phyloP scores from a whole-genome alignment of 805 yeast species.

The Brettanomyces sp. region DNA sequence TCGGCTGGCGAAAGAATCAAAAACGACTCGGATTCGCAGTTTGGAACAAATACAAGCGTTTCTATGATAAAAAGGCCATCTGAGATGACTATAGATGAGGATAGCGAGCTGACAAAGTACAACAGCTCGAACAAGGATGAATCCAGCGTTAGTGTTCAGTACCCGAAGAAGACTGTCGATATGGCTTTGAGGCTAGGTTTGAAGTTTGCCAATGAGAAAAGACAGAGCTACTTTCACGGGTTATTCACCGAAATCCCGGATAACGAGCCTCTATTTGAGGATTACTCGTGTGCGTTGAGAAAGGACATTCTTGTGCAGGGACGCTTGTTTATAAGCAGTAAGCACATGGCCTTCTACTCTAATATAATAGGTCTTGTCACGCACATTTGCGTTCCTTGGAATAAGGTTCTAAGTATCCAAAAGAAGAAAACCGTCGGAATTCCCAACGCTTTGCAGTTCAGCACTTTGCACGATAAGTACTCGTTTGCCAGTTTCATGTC shows the following conservation, averaged over 20 bases:
- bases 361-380: slow-evolving; percentile 63
- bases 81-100: not conserved
- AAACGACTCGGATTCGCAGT: no score
- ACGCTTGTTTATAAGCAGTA: slow-evolving; percentile 46
- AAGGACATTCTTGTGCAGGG: slow-evolving; percentile 66
- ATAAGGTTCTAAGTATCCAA: slow-evolving; percentile 54
- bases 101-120: not conserved
- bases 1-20: no score
- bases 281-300: slow-evolving; percentile 53
- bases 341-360: slow-evolving; percentile 52
- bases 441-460: slow-evolving; percentile 59
- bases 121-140: not conserved
- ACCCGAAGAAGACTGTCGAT: not conserved
- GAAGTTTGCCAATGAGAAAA: slow-evolving; percentile 36
- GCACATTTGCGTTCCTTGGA: slow-evolving; percentile 44
- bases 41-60: not conserved
- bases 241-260: slow-evolving; percentile 43
- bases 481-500: slow-evolving; percentile 57
- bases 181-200: slow-evolving; percentile 12
- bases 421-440: slow-evolving; percentile 58
- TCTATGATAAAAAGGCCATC: not conserved
- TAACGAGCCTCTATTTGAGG: slow-evolving; percentile 48
- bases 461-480: slow-evolving; percentile 53
- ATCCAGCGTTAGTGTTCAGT: not conserved
- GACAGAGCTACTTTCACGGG: slow-evolving; percentile 53